Evolutionary conservation across 495 filamentous ascomycete genomes (phyloP), one percentile per base, ranked within the genome.

Genomic region (Achaetomiella virescens): DNA sequence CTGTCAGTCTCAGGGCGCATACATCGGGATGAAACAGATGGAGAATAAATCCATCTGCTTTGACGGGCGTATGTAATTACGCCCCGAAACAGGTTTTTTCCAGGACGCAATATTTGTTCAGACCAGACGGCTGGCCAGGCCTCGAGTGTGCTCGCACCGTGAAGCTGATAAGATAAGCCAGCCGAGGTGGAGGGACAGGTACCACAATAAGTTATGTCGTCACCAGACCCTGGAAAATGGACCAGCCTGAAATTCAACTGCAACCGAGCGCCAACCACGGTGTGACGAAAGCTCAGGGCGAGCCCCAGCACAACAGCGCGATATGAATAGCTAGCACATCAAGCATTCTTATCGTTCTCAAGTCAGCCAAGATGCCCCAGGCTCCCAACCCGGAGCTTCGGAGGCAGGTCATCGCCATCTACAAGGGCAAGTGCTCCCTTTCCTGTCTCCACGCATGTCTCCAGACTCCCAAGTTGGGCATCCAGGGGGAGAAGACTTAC

Each of bases 361-460:
- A 9, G 6, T 14, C 15, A 25, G 6, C 6, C 47, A 35, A n/a
- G 14, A 58, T 55, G 41, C 25, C 43, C 35, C 59, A 59, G 3
- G 54, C 64, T 6, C 65, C 74, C 5, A 82, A 81, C 48, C 70
- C 75, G 17, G 74, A 79, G 52, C 80, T 96, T 6, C 82, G 91
- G 44, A 76, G 80, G 47, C 83, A 95, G 66, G 93, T 97, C 31
- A 89, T 95, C 49, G 79, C 79, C 18, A 82, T 97, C 48, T 98
- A 98, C 77, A 97, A 96, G 84, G 88, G 91, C 89, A 69, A 14
- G 68, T 60, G 20, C n/a, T 25, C 38, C 24, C n/a, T 44, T 33
- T 8, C 33, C 22, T 49, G 51, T 43, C 25, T 44, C 29, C 40
- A 41, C n/a, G 11, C 15, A 17, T n/a, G n/a, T n/a, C 29, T 37